These are phyloP conservation scores for Cutaneotrichosporon spelunceum DNA, from an alignment of 1,284 basidiomycete species.

Conservation along the genomic window DNA sequence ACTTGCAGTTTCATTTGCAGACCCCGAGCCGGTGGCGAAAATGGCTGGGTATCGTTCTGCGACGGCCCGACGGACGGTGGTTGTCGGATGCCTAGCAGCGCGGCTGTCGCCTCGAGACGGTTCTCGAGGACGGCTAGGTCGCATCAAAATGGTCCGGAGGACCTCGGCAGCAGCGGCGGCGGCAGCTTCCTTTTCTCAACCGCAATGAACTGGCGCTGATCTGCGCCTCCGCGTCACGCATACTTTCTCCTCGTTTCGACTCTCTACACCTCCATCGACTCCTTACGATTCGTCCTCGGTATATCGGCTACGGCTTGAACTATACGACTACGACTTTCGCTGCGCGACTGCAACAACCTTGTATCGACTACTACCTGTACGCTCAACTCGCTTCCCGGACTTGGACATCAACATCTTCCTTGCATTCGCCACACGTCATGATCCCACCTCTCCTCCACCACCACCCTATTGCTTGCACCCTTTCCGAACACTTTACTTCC, in stretches of 20 bases:
- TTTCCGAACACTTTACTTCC: constrained; percentile 24
- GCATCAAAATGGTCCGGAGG: constrained; percentile 3
- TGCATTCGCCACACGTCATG: not conserved
- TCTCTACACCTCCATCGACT: not conserved
- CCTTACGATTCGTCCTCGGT: not conserved
- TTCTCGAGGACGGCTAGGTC: not conserved
- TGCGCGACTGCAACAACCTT: not conserved
- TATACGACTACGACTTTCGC: not conserved
- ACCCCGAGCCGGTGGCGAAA: not conserved
- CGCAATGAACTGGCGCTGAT: constrained; percentile 21
- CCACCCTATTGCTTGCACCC: not conserved
- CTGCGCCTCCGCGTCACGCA: constrained; percentile 4
- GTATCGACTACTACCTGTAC: constrained; percentile 1
- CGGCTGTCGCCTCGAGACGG: not conserved
- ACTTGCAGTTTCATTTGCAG: constrained; percentile 1
- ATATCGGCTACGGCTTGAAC: not conserved
- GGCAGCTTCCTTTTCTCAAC: constrained; percentile 4
- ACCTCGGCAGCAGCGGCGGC: constrained; percentile 13
- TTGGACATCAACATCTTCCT: not conserved
- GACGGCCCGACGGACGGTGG: not conserved
- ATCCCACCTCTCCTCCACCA: constrained; percentile 35
- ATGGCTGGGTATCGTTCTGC: not conserved
- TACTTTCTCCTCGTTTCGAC: not conserved
- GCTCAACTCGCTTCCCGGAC: not conserved
- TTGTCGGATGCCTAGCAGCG: not conserved